Percentiles rank a stretch among this genome's conserved stretches.
Conservation (phyloP, 1,284 basidiomycete species). For the Cutaneotrichosporon sp. region DNA sequence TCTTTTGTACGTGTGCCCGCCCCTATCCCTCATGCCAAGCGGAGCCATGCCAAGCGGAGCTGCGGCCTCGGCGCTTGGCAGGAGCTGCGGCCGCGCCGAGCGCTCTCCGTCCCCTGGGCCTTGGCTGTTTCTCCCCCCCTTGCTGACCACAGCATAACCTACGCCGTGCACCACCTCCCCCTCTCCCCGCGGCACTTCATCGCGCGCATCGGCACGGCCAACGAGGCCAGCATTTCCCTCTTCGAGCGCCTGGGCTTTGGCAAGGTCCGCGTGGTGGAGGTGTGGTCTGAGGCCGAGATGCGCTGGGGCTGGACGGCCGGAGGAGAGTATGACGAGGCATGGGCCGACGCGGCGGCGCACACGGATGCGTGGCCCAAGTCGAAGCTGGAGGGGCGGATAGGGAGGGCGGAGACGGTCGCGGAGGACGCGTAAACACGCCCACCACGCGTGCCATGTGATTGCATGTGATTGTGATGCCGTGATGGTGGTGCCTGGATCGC, state of each 20-base stretch:
- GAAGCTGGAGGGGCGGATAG: slow-evolving; percentile 2
- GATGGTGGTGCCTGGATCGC: no score
- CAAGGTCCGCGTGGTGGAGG: slow-evolving; percentile 64
- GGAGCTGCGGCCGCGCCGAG: no score
- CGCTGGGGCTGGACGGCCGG: slow-evolving; percentile 43
- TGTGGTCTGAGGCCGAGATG: slow-evolving; percentile 76
- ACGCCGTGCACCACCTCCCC: slow-evolving; percentile 34
- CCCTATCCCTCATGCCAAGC: no score
- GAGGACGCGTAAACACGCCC: background rate
- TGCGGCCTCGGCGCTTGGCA: no score
- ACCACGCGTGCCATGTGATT: no score
- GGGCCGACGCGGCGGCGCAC: background rate
- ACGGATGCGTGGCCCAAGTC: slow-evolving; percentile 2
- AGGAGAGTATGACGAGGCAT: background rate
- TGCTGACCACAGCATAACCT: slow-evolving; percentile 47
- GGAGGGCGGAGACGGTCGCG: background rate
- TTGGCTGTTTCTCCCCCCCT: no score
- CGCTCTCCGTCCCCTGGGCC: no score
- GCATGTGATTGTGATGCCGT: no score
- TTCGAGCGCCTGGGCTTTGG: slow-evolving; percentile 71
- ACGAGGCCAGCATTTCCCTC: slow-evolving; percentile 61
- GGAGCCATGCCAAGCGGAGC: no score
- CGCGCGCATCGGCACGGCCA: slow-evolving; percentile 61
- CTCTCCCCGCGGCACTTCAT: slow-evolving; percentile 55
- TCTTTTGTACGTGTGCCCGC: slow-evolving; percentile 61